Base-by-base conservation (phyloP, 2,329 filamentous ascomycete genomes). In the Bisporella sp. region DNA sequence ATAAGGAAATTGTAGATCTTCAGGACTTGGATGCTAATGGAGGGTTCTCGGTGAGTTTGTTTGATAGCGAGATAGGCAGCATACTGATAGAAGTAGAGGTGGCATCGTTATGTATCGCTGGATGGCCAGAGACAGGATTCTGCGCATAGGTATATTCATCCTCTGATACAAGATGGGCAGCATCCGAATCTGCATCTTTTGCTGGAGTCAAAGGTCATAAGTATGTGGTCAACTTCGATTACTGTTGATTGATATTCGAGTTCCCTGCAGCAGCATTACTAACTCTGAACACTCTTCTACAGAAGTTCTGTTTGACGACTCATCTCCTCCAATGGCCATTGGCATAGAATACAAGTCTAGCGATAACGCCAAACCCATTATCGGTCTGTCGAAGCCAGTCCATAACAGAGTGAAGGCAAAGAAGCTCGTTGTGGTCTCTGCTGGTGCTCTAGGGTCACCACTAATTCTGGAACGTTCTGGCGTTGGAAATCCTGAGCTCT, bases 401-500 rank as follows among this genome's bases (percentile, higher is more conserved):
- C 58, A 60, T 45, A 62, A 63, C 30, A 68, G 58, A 0, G 65
- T 82, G 13, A 71, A 66, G 42, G 80, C 81, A 3, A 69, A 71
- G 5, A 81, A 77, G 63, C 65, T 81, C 21, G 78, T 84, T 5
- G 68, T 77, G 4, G 65, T 73, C 4, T 68, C 72, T 13, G 65
- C 66, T n/a, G 65, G 64, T 37, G 64, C 65, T 33, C 59, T 62
- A 7, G 69, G 69, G 6, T 64, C 60, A 12, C 60, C 64, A 31
- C 63, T 62, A 37, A 70, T 85, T 1, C 72, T 86, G 0, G 80
- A 85, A 61, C 69, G 82, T 21, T 85, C 82, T 0, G 82, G 82
- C 6, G 59, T 86, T 1, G 81, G 79, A n/a, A 69, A 71, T 42
- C 66, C 70, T 1, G 67, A 73, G 1, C 58, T 81, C 5, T 70